Base-by-base conservation (phyloP, 208 protist genomes). In the Crithidia bombi region DNA sequence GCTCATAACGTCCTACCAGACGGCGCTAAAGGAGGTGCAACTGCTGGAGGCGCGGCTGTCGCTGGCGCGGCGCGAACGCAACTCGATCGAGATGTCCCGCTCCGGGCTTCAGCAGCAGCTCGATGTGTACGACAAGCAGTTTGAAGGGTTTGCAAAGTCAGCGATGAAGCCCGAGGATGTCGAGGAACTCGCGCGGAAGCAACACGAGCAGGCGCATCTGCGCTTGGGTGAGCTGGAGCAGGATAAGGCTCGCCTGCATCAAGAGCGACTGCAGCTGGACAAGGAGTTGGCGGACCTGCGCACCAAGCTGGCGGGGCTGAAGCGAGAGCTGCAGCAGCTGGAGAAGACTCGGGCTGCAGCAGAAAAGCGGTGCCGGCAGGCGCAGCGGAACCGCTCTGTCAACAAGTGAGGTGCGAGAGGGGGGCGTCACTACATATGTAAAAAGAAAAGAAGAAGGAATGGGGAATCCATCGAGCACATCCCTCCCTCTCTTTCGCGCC, bases 281-380 rank as follows among this genome's bases (percentile, higher is more conserved):
- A 88, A 87, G 73, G 91, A 96, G 39, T 55, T 77, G 17, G 64
- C 75, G 12, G 80, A 87, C 46, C 77, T 82, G 38, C 88, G 89
- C 39, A 71, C 81, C 1, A 69, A 78, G 30, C 57, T 73, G 5
- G 87, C 84, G 14, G 64, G 76, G 5, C 71, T 86, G 30, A 91
- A 91, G 77, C 76, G 79, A 6, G 79, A 91, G 32, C 15, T 85
- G 19, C 64, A 69, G 32, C 81, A 87, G 50, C 65, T 79, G 33
- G 91, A 96, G 68, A 82, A 76, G 57, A 58, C 65, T 21, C 78
- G 79, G 57, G 57, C 66, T 12, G 75, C 76, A n/a, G 78, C 82
- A 25, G 89, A 94, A 75, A 89, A 90, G 62, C 75, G 80, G 46
- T 94, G 89, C 76, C 86, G 91, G 9, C 66, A 83, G 52, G 85